These are phyloP conservation scores for Calocybe gangraenosa DNA, from an alignment of 768 basidiomycete species.

Conservation along the genomic window DNA sequence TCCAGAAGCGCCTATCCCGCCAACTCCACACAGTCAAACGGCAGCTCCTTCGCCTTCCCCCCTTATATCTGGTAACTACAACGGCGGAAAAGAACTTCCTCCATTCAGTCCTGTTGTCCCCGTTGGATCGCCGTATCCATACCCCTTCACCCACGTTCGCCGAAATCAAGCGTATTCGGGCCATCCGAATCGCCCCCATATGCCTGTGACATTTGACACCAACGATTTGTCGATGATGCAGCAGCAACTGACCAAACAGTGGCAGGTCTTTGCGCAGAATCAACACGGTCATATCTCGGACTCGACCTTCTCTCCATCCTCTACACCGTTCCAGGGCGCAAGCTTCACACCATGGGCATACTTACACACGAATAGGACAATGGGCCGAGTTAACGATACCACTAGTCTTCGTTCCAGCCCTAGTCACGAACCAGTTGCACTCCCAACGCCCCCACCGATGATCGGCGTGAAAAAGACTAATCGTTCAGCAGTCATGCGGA, in stretches of 20 bases:
- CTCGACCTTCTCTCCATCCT: conserved; percentile 72
- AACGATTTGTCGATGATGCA: conserved; percentile 49
- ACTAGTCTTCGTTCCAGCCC: conserved; percentile 71
- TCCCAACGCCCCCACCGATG: conserved; percentile 48
- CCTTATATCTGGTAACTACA: conserved; percentile 47
- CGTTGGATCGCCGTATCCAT: conserved; percentile 75
- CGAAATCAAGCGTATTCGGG: conserved; percentile 41
- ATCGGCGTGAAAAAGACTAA: conserved; percentile 39
- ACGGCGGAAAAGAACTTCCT: conserved; percentile 32
- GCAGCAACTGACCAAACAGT: conserved; percentile 70
- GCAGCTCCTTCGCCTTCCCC: conserved; percentile 74
- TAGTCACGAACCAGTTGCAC: conserved; percentile 58
- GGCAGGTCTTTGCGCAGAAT: conserved; percentile 76
- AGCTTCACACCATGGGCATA: conserved; percentile 74
- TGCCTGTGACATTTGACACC: conserved; percentile 33
- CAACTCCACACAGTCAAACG: conserved; percentile 74
- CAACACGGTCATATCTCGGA: conserved; percentile 55
- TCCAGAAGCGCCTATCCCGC: conserved; percentile 74
- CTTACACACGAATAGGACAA: conserved; percentile 50
- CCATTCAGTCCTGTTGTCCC: conserved; percentile 51
- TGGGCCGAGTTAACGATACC: conserved; percentile 39
- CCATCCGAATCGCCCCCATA: conserved; percentile 27
- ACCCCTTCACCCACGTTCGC: conserved; percentile 70
- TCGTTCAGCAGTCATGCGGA: conserved; percentile 17
- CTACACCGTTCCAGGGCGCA: conserved; percentile 65